A percentile compares a stretch with the other conserved stretches of the same genome.
These are phyloP conservation scores for Exophiala spinifera DNA, from an alignment of 2,329 filamentous ascomycete species.

Conservation along the genomic window DNA sequence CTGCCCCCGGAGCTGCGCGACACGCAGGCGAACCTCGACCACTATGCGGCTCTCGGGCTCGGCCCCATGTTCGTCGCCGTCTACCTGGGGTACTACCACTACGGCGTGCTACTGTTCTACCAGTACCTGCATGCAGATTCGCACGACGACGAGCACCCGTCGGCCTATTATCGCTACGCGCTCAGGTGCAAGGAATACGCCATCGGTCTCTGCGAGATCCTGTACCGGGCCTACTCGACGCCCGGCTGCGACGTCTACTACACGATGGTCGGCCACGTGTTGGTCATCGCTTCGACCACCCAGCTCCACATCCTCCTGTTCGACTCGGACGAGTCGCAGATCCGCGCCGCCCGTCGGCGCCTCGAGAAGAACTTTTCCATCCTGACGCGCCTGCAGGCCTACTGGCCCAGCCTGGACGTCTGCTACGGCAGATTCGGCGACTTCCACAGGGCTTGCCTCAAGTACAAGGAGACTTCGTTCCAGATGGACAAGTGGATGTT, in stretches of 20 bases:
- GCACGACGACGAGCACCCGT: neutral
- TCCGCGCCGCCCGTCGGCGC: slow-evolving; percentile 35
- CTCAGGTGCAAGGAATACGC: slow-evolving; percentile 43
- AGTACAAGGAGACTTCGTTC: slow-evolving; percentile 39
- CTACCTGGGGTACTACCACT: slow-evolving; percentile 49
- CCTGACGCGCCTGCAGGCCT: slow-evolving; percentile 40
- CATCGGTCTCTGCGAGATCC: slow-evolving; percentile 39
- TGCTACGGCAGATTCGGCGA: slow-evolving; percentile 40
- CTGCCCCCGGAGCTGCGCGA: slow-evolving; percentile 39
- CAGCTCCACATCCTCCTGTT: slow-evolving; percentile 49
- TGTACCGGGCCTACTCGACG: slow-evolving; percentile 39
- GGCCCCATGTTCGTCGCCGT: slow-evolving; percentile 46
- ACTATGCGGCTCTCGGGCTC: slow-evolving; percentile 39
- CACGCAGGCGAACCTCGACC: slow-evolving; percentile 40
- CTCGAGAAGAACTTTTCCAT: slow-evolving; percentile 48
- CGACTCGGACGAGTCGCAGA: slow-evolving; percentile 36
- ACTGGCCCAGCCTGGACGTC: slow-evolving; percentile 43
- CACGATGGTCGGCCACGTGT: slow-evolving; percentile 46
- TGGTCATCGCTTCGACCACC: slow-evolving; percentile 48
- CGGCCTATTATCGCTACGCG: slow-evolving; percentile 33
- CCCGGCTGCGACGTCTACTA: slow-evolving; percentile 43
- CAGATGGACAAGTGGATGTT: slow-evolving; percentile 45
- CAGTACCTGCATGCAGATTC: slow-evolving; percentile 42
- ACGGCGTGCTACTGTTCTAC: slow-evolving; percentile 48
- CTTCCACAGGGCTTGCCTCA: slow-evolving; percentile 44